Evolutionary conservation across 495 filamentous ascomycete species (phyloP).

Genomic region (Penicillium maclennaniae): DNA sequence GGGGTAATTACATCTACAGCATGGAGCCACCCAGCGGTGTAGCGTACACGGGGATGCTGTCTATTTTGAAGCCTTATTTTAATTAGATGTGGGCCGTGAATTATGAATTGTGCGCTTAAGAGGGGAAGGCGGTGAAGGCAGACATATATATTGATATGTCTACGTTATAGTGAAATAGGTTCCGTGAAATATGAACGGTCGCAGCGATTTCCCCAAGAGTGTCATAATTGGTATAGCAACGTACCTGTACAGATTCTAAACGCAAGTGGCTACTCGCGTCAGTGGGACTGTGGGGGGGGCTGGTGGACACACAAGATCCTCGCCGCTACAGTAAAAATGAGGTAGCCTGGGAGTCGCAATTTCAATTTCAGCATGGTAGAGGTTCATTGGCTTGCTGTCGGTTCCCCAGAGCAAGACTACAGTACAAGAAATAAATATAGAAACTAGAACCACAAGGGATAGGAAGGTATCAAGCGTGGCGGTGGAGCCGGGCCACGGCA

Average conservation of each 20-base stretch:
- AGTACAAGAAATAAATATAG: slow-evolving; percentile 15
- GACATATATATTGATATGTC: not conserved
- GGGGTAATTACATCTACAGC: slow-evolving; percentile 53
- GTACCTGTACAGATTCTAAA: not conserved
- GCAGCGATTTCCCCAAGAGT: not conserved
- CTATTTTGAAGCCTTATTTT: slow-evolving; percentile 24
- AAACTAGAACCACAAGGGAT: slow-evolving; percentile 1
- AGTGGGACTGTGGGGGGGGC: not conserved
- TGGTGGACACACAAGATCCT: not conserved
- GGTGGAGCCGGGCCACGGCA: not conserved
- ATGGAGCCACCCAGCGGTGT: slow-evolving; percentile 53
- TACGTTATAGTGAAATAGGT: not conserved
- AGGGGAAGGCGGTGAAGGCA: not conserved
- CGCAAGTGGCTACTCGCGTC: not conserved
- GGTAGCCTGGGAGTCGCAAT: not conserved
- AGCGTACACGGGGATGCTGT: slow-evolving; percentile 42
- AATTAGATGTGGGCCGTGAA: not conserved
- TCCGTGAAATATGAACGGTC: not conserved
- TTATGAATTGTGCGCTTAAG: too few relatives aligned
- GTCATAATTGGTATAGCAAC: not conserved
- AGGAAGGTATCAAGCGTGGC: not conserved
- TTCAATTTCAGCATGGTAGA: too few relatives aligned
- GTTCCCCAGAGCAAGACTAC: slow-evolving; percentile 13
- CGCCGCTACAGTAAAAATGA: not conserved
- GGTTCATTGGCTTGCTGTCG: slow-evolving; percentile 2